Evolutionary conservation across 1,139 yeast genomes (phyloP), one percentile per base, ranked within the genome.

Genomic region (Pichia sp.): DNA sequence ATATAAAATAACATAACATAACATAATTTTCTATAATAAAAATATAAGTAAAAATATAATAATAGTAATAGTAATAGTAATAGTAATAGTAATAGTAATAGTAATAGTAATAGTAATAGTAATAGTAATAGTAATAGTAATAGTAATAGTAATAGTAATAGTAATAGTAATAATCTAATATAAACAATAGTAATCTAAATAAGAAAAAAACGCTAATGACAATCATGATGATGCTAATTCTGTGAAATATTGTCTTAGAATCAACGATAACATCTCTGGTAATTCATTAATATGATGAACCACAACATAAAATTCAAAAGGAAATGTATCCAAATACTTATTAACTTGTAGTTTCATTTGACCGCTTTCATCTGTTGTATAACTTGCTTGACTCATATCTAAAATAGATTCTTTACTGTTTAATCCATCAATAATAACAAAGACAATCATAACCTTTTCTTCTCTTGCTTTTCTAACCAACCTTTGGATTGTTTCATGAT

Each of bases 291-390:
- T 86, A 62, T 92, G 83, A 60, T 87, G 82, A 37, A 94, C 97
- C 58, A 94, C 92, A 52, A 92, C 96, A 61, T 90, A 94, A 65
- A 86, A 92, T 63, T 94, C 97, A 68, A 94, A 94, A 58, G 98
- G 97, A 80, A 94, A 94, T 30, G 86, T 79, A 58, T 92, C 97
- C 68, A 94, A 75, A 60, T 94, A 94, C 59, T 83, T 85, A 53
- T 81, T 84, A 53, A 94, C 94, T 64, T 84, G 78, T 56, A 94
- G 71, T 42, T 77, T 77, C 79, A 81, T 75, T 49, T 78, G 78
- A 3, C 97, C 97, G 45, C 74, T 72, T n/a, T 68, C 73, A 55
- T 81, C 84, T 36, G 86, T 81, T 25, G 77, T 73, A 61, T 90
- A 94, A 51, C 76, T 79, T 35, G 90, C 98, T 69, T 92, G 97